Conservation (phyloP, 1,284 basidiomycete species). For the Heterobasidion annosum region DNA sequence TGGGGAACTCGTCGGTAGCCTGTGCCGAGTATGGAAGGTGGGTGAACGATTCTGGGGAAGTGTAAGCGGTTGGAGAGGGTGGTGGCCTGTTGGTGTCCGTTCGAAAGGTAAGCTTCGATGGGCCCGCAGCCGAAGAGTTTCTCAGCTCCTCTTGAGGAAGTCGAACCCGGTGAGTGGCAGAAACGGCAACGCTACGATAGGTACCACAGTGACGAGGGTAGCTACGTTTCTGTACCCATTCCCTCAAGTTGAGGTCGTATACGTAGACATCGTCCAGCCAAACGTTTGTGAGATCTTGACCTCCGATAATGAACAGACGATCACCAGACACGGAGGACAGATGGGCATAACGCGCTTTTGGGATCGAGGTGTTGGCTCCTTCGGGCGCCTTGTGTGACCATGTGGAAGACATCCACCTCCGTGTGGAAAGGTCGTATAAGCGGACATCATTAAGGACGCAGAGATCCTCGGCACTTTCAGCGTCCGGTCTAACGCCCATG, state of each 20-base stretch:
- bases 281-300: slow-evolving; percentile 84
- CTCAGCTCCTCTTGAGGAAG: slow-evolving; percentile 54
- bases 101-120: slow-evolving; percentile 6
- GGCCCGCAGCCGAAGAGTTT: slow-evolving; percentile 10
- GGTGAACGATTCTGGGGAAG: slow-evolving; percentile 47
- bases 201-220: slow-evolving; percentile 89
- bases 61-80: slow-evolving; percentile 13
- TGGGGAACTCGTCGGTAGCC: slow-evolving; percentile 66
- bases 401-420: slow-evolving; percentile 61
- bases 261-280: slow-evolving; percentile 91
- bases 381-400: slow-evolving; percentile 17
- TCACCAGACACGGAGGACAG: slow-evolving; percentile 77
- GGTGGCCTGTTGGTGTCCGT: neutral
- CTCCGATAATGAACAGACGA: slow-evolving; percentile 88
- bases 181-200: slow-evolving; percentile 84
- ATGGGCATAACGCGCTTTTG: slow-evolving; percentile 85
- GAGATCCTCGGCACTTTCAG: slow-evolving; percentile 57
- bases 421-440: slow-evolving; percentile 68
- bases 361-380: slow-evolving; percentile 30
- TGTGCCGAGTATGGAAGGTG: slow-evolving; percentile 68
- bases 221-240: slow-evolving; percentile 73
- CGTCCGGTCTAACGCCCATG: slow-evolving; percentile 74
- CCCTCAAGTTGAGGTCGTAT: slow-evolving; percentile 63
- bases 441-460: slow-evolving; percentile 82
- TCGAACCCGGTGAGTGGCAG: slow-evolving; percentile 58